These are phyloP conservation scores for Puccinellia tenuiflora DNA, from an alignment of 176 grass and related monocot species.

Conservation along the genomic window DNA sequence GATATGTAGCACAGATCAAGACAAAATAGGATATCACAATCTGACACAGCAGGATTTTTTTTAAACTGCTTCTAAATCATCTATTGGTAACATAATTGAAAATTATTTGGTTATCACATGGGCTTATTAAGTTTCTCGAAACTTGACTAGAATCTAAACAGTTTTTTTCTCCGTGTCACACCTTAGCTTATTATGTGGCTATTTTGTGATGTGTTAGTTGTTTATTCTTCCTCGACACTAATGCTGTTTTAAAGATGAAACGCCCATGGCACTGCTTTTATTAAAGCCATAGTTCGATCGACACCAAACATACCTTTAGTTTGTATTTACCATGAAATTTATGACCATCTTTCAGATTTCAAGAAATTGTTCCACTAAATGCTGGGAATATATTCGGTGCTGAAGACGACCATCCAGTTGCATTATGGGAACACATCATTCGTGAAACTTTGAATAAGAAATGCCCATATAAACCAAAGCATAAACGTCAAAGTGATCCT, in stretches of 20 bases:
- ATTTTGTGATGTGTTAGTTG: not conserved
- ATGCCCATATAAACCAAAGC: conserved; percentile 35
- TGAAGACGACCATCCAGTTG: conserved; percentile 55
- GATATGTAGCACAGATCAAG: not conserved
- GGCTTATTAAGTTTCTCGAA: not conserved
- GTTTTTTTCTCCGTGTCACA: not conserved
- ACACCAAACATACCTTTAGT: not conserved
- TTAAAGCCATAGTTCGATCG: not conserved
- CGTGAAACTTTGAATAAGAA: conserved; percentile 64
- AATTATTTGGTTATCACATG: not conserved
- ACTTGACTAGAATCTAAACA: not conserved
- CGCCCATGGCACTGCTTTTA: not conserved
- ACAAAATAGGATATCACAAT: not conserved
- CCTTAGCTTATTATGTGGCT: not conserved
- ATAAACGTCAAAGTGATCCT: conserved; percentile 56
- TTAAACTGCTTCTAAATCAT: not conserved
- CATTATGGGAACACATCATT: conserved; percentile 77
- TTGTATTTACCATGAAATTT: conserved; percentile 26
- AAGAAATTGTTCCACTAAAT: conserved; percentile 88
- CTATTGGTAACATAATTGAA: not conserved
- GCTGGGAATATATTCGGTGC: conserved; percentile 71
- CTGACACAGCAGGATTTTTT: not conserved
- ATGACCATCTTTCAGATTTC: conserved; percentile 57
- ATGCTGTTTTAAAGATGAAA: not conserved
- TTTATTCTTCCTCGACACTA: not conserved